phyloP scores from a whole-genome alignment of 2,329 filamentous ascomycete genomes.

The Diaporthe batatas region DNA sequence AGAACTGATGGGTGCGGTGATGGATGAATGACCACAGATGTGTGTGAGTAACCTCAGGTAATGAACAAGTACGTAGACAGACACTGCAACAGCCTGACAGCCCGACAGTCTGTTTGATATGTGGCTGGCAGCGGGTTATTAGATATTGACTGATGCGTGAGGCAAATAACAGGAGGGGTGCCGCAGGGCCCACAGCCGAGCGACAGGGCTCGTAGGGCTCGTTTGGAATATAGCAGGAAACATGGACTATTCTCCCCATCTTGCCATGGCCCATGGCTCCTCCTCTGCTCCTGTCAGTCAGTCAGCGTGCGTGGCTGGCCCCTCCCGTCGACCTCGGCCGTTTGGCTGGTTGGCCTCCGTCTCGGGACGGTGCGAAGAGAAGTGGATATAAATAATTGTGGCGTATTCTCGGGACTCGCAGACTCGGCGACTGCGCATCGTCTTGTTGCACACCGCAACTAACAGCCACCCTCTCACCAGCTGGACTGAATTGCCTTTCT shows the following conservation, averaged over 20 bases:
- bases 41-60: too few species aligned
- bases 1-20: too few species aligned
- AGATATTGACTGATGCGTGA: slow-evolving; percentile 25
- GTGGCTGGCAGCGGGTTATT: slow-evolving; percentile 17
- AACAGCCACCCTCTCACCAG: background rate
- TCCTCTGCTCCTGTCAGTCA: background rate
- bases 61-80: too few species aligned
- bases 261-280: background rate
- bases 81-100: too few species aligned
- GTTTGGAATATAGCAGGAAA: slow-evolving; percentile 39
- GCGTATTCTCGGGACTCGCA: background rate
- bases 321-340: slow-evolving; percentile 2
- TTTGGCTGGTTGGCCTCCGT: slow-evolving; percentile 12
- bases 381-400: slow-evolving; percentile 30
- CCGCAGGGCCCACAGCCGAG: slow-evolving; percentile 12
- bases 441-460: slow-evolving; percentile 22
- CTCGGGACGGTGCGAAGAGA: slow-evolving; percentile 27
- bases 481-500: too few species aligned
- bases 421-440: background rate
- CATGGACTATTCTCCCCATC: slow-evolving; percentile 22
- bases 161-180: slow-evolving; percentile 41
- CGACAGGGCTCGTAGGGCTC: slow-evolving; percentile 39
- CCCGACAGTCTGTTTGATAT: background rate
- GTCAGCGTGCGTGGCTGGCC: too few species aligned
- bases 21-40: background rate